A percentile compares a stretch with the other conserved stretches of the same genome.
Conservation (phyloP, 306 rosid genomes). For the Fagus crenata region DNA sequence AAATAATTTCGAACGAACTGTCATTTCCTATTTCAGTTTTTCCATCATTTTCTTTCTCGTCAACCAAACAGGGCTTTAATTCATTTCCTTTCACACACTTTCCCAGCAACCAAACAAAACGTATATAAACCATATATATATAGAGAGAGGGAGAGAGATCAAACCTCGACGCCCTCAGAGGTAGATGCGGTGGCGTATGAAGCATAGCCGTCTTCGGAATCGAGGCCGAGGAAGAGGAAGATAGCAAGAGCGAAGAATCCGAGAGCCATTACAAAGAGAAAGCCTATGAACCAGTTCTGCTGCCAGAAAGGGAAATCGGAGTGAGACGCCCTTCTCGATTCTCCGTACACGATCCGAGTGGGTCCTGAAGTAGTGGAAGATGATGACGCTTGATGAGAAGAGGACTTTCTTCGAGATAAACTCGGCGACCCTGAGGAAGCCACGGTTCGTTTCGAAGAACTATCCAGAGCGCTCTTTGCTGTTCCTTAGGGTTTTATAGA, state of each 20-base stretch:
- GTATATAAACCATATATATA: neutral
- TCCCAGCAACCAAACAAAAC: neutral
- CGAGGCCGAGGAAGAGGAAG: conserved; percentile 72
- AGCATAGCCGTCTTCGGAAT: conserved; percentile 49
- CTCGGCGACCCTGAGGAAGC: conserved; percentile 85
- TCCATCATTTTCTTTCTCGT: neutral
- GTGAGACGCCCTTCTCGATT: conserved; percentile 45
- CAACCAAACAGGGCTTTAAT: neutral
- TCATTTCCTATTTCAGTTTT: neutral
- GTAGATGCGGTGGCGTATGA: conserved; percentile 64
- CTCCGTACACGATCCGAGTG: conserved; percentile 65
- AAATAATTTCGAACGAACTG: neutral
- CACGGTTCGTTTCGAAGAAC: conserved; percentile 65
- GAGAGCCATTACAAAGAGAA: conserved; percentile 78
- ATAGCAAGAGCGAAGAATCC: conserved; percentile 73
- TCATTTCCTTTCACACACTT: neutral
- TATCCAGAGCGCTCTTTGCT: conserved; percentile 23
- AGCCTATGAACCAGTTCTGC: conserved; percentile 78
- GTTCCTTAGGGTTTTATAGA: neutral
- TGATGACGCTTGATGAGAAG: conserved; percentile 46
- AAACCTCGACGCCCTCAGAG: conserved; percentile 89
- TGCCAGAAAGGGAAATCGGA: conserved; percentile 91
- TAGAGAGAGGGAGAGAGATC: neutral
- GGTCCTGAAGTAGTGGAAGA: conserved; percentile 36
- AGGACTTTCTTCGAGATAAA: conserved; percentile 75